phyloP scores from a whole-genome alignment of 2,329 filamentous ascomycete species.

The Madurella mycetomatis region DNA sequence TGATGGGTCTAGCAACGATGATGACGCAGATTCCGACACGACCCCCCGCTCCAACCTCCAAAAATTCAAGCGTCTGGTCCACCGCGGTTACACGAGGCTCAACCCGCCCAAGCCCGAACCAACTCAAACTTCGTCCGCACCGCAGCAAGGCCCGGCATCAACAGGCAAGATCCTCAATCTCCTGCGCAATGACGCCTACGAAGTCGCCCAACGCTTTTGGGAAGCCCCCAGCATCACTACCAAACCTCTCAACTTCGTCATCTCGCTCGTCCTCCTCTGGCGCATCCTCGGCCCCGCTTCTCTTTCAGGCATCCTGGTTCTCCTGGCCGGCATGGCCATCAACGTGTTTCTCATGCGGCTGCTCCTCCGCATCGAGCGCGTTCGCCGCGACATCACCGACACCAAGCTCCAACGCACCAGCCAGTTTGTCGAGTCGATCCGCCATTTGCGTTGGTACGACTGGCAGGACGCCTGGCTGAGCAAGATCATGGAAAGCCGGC shows the following conservation, averaged over 20 bases:
- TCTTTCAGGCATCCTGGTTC: slow-evolving; percentile 65
- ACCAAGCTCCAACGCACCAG: slow-evolving; percentile 72
- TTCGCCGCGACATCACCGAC: slow-evolving; percentile 71
- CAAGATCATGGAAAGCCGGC: slow-evolving; percentile 63
- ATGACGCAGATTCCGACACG: not conserved
- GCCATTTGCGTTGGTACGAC: slow-evolving; percentile 75
- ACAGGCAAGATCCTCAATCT: slow-evolving; percentile 90
- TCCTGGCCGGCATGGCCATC: slow-evolving; percentile 62
- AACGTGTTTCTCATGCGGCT: slow-evolving; percentile 65
- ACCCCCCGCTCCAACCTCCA: slow-evolving; percentile 5
- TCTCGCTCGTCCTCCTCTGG: slow-evolving; percentile 72
- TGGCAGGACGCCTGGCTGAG: slow-evolving; percentile 75
- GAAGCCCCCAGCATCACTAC: slow-evolving; percentile 73
- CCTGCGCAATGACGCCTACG: slow-evolving; percentile 77
- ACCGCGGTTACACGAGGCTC: slow-evolving; percentile 9
- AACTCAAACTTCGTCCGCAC: slow-evolving; percentile 22
- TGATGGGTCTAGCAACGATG: slow-evolving; percentile 13
- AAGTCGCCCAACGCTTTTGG: slow-evolving; percentile 82
- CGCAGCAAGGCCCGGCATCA: slow-evolving; percentile 55
- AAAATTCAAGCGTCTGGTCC: slow-evolving; percentile 14
- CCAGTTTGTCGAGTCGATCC: slow-evolving; percentile 82
- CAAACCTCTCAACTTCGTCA: slow-evolving; percentile 69
- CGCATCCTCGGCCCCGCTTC: slow-evolving; percentile 76
- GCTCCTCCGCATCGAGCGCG: slow-evolving; percentile 64
- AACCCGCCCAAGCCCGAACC: slow-evolving; percentile 32